phyloP scores from a whole-genome alignment of 208 protist species.

The Spironucleus salmonicida region DNA sequence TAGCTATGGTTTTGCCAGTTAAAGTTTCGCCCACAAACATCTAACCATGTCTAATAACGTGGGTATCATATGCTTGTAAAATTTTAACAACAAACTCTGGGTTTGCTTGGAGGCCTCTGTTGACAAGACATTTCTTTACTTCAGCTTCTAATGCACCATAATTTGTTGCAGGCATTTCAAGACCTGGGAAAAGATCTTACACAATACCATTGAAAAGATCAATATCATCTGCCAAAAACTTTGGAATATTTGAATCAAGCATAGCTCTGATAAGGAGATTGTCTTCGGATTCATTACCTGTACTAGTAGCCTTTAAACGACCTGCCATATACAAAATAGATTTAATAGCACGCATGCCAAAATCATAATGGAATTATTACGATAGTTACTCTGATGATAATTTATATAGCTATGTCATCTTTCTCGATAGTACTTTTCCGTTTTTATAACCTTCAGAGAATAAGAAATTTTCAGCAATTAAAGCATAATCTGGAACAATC shows the following conservation, averaged over 20 bases:
- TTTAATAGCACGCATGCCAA: conserved; percentile 56
- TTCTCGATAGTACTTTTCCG: conserved; percentile 63
- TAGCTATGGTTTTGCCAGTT: conserved; percentile 83
- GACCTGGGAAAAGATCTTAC: conserved; percentile 84
- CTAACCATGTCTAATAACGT: conserved; percentile 81
- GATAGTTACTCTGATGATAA: conserved; percentile 53
- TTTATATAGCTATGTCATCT: conserved; percentile 51
- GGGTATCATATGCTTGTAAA: conserved; percentile 77
- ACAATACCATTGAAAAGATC: conserved; percentile 89
- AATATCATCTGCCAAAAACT: conserved; percentile 90
- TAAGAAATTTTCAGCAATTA: conserved; percentile 57
- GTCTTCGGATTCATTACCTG: conserved; percentile 57
- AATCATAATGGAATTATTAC: conserved; percentile 61
- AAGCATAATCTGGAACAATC: conserved; percentile 57
- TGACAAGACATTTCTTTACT: conserved; percentile 58
- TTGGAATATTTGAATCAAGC: conserved; percentile 88
- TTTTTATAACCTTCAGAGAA: conserved; percentile 67
- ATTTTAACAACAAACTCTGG: conserved; percentile 58
- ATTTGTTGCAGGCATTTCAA: conserved; percentile 69
- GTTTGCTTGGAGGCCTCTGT: conserved; percentile 50
- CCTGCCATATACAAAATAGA: conserved; percentile 52
- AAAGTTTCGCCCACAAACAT: conserved; percentile 95
- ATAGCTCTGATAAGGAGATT: conserved; percentile 84
- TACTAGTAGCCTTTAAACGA: neutral
- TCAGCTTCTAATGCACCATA: conserved; percentile 67